Percentiles rank a stretch among this genome's conserved stretches.
Evolutionary conservation across 2,329 filamentous ascomycete species (phyloP).

Genomic region (Pseudopithomyces chartarum): DNA sequence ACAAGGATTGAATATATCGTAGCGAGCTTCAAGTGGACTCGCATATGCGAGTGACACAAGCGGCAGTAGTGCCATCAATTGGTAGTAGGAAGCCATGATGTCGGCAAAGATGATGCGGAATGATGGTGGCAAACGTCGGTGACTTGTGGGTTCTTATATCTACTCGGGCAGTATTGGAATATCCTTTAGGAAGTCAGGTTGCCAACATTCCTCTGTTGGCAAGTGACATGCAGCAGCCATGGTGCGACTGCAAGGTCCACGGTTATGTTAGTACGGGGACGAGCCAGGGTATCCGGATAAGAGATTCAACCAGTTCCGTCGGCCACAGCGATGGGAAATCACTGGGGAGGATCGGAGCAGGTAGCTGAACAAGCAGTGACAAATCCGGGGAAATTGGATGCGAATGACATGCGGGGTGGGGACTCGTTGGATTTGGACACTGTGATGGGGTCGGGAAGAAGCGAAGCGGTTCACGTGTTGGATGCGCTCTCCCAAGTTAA

Average conservation of each 20-base stretch:
- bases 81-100: neutral
- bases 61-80: slow-evolving; percentile 4
- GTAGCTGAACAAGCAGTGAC: neutral
- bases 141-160: neutral
- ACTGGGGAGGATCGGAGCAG: neutral
- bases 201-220: neutral
- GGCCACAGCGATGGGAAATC: neutral
- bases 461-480: neutral
- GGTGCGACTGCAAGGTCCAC: neutral
- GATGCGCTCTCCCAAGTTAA: neutral
- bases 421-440: neutral
- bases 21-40: slow-evolving; percentile 11
- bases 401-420: neutral
- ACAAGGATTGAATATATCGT: slow-evolving; percentile 14
- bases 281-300: neutral
- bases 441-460: neutral
- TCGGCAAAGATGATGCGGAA: neutral
- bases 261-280: neutral
- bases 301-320: neutral
- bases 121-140: neutral
- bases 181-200: neutral
- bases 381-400: neutral
- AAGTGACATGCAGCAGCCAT: neutral
- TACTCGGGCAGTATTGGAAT: neutral
- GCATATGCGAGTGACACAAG: slow-evolving; percentile 3